Base-by-base conservation (phyloP, 164 flowering plant genomes). In the Macadamia tetraphylla region DNA sequence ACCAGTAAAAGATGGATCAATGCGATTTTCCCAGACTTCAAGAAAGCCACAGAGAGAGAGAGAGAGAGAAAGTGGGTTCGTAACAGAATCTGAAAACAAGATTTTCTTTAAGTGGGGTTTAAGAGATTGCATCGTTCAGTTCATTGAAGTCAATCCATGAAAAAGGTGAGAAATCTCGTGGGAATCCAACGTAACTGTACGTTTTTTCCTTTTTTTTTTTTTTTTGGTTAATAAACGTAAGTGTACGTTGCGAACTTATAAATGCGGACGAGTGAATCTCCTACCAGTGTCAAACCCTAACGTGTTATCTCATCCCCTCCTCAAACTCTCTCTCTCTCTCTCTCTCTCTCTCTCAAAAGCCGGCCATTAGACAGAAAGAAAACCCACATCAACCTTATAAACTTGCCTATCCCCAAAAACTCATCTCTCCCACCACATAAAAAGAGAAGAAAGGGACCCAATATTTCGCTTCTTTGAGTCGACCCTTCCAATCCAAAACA, bases 301-400 rank as follows among this genome's bases (percentile, higher is more conserved):
- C 23, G 23, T 23, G 23, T 23, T 23, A 23, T 23, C 23, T 23
- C 23, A 23, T 23, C 23, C 23, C 23, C 23, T 23, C 23, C 65
- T 40, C 65, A 6, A 23, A 23, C 40, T 53, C 60, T 30, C 29
- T 30, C 57, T 69, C 66, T 67, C 60, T 30, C 29, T 30, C 57
- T 69, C 66, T 67, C 62, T 6, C 29, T 52, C 40, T 35, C 40
- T 35, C 40, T 35, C 40, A 35, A 35, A 23, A 23, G 23, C 23
- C 23, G 23, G 23, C 23, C 23, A 46, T 11, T 46, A 46, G 51
- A 46, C 51, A 7, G 11, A 7, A 46, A 46, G 51, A 11, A 46
- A 46, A 7, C 51, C 51, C 51, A 7, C 1, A 7, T 11, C 51
- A 7, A 7, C 51, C 51, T 46, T 11, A 7, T 46, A 46, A 46